phyloP scores from a whole-genome alignment of 495 filamentous ascomycete genomes.

The Hypoxylon fragiforme region DNA sequence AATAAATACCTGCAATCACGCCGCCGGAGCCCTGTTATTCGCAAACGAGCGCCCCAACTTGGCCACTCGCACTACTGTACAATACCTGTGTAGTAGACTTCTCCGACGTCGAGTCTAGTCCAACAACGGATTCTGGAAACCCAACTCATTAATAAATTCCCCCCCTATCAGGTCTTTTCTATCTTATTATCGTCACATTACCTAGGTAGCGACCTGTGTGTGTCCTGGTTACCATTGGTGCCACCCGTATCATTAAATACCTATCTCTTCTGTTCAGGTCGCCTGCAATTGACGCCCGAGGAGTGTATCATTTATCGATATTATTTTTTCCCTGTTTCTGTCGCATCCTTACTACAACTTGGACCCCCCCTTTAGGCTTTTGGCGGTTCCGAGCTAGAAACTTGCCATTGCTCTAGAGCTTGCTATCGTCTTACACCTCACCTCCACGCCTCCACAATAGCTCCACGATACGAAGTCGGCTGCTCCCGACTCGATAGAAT shows the following conservation, averaged over 20 bases:
- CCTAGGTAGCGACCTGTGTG: constrained; percentile 3
- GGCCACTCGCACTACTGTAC: constrained; percentile 15
- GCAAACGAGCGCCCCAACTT: constrained; percentile 19
- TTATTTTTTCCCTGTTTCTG: constrained; percentile 1
- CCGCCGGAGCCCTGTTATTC: constrained; percentile 25
- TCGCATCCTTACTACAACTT: constrained; percentile 1
- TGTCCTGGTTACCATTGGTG: constrained; percentile 8
- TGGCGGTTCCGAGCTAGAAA: constrained; percentile 14
- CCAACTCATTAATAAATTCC: constrained; percentile 2
- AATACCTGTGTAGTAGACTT: constrained; percentile 13
- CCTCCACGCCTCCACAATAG: constrained; percentile 11
- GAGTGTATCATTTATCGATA: constrained; percentile 1
- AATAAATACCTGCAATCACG: constrained; percentile 30
- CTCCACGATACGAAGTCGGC: constrained; percentile 26
- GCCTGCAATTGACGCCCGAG: constrained; percentile 6
- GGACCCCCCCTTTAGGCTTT: constrained; percentile 17
- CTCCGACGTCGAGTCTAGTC: constrained; percentile 25
- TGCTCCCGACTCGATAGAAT: constrained; percentile 11
- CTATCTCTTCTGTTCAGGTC: neutral
- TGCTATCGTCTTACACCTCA: constrained; percentile 10
- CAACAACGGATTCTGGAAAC: constrained; percentile 15
- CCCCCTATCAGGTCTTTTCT: constrained; percentile 8
- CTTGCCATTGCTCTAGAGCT: neutral
- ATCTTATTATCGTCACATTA: constrained; percentile 28
- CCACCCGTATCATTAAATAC: constrained; percentile 2